Evolutionary conservation across 352 stramenopile genomes (phyloP).

Genomic region (Pythium angustatum): DNA sequence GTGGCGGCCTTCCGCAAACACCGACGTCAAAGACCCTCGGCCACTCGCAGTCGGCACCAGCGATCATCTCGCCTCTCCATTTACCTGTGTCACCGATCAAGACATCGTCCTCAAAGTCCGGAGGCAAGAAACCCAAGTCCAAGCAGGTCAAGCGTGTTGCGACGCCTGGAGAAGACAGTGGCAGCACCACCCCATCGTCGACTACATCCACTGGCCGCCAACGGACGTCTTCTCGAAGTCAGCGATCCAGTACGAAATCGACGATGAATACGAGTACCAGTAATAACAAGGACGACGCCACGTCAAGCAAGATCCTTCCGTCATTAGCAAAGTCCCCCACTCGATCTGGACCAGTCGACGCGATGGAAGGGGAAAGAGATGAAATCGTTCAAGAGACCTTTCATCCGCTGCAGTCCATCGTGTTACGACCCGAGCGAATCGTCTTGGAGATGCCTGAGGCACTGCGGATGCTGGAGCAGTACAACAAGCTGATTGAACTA

Average conservation of each 20-base stretch:
- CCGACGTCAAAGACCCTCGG: constrained; percentile 1
- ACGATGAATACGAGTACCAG: too few species aligned
- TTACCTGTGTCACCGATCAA: constrained; percentile 26
- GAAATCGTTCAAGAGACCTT: background rate
- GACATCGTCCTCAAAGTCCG: background rate
- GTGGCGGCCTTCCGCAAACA: background rate
- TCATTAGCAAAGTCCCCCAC: constrained; percentile 16
- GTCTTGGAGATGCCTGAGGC: background rate
- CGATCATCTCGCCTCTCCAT: constrained; percentile 3
- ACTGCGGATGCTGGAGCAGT: constrained; percentile 55
- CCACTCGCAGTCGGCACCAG: constrained; percentile 17
- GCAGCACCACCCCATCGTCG: background rate
- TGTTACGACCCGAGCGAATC: constrained; percentile 14
- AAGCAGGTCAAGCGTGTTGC: constrained; percentile 12
- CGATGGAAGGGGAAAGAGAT: background rate
- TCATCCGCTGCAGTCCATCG: constrained; percentile 13
- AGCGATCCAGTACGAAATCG: constrained; percentile 1
- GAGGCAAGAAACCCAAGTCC: constrained; percentile 19
- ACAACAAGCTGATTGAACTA: constrained; percentile 66
- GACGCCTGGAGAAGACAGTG: background rate
- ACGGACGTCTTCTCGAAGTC: constrained; percentile 5
- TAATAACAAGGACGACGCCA: constrained; percentile 9
- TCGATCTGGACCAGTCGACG: background rate
- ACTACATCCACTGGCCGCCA: background rate
- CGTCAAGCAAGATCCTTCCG: constrained; percentile 10